Conservation (phyloP, 1,284 basidiomycete genomes). For the Hypsizygus ulmarius region DNA sequence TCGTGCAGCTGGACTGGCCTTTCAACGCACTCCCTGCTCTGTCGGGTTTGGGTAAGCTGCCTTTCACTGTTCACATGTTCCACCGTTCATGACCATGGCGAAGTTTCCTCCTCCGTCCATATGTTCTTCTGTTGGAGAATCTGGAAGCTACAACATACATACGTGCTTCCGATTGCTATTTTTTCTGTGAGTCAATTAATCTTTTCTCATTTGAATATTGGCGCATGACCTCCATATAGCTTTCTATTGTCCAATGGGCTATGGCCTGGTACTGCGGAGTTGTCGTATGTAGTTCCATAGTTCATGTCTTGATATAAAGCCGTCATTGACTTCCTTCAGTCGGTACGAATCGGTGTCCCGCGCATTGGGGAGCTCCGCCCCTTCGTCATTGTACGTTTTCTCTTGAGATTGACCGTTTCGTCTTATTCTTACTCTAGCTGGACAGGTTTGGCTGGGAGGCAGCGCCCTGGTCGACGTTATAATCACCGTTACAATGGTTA, state of each 20-base stretch:
- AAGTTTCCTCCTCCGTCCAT: constrained; percentile 3
- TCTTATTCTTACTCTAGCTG: neutral
- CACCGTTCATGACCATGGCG: neutral
- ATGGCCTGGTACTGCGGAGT: neutral
- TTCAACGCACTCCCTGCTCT: neutral
- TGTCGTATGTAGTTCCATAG: neutral
- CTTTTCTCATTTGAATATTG: too few species aligned
- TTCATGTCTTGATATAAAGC: too few species aligned
- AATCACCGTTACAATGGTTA: constrained; percentile 7
- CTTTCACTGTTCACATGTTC: neutral
- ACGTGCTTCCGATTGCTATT: neutral
- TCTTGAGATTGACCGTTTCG: neutral
- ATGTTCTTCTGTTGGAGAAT: constrained; percentile 3
- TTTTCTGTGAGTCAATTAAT: neutral
- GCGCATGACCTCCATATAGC: neutral
- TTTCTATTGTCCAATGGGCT: neutral
- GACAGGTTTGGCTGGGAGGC: constrained; percentile 9
- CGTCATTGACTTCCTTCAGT: neutral
- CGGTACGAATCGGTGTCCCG: neutral
- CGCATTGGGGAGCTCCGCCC: constrained; percentile 2
- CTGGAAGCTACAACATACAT: neutral
- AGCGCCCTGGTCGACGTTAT: constrained; percentile 7
- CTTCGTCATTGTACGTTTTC: constrained; percentile 4
- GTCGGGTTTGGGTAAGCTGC: neutral
- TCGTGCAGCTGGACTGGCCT: neutral